Evolutionary conservation across 805 yeast species (phyloP), one percentile per base, ranked within the genome.

Genomic region (Schwanniomyces sp.): DNA sequence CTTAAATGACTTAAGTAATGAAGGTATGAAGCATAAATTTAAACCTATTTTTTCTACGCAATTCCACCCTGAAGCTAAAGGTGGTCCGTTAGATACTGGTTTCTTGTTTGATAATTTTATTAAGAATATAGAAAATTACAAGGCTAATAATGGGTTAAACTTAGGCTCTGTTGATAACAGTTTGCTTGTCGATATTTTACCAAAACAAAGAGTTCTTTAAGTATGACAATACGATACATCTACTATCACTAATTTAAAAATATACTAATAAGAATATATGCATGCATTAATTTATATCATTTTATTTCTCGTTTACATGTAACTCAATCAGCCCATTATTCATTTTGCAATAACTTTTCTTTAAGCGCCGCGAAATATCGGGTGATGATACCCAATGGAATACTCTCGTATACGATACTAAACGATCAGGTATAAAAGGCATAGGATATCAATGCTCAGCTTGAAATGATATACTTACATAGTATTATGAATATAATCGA

Each of bases 61-160:
- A 71, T 94, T 94, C 80, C 99, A 94, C 68, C 99, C 99, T 42
- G 99, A 94, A 72, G 98, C 99, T 48, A 92, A 91, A 74, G 98
- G 99, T 59, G 99, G 99, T 58, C 99, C 99, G 49, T 79, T 87
- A 61, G 99, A 94, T 70, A 88, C 97, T 11, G 80, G 90, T 2
- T 89, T 83, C 72, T 76, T 94, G 68, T 94, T 94, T 59, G 98
- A 94, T 76, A 89, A 84, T 69, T 94, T 88, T 72, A 84, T 94
- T 59, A 80, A 75, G 34, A 77, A 85, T 61, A 85, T 94, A 53
- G 76, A 73, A 41, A 71, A 70, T 41, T 90, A 80, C 76, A 72
- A 62, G 50, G 27, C 48, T 10, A 52, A 46, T 37, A 69, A 68
- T 50, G 74, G 74, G 1, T 64, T 69, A 56, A 61, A 77, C 48